Conservation (phyloP, 345 rosid genomes). For the Arabidopsis arenosa region DNA sequence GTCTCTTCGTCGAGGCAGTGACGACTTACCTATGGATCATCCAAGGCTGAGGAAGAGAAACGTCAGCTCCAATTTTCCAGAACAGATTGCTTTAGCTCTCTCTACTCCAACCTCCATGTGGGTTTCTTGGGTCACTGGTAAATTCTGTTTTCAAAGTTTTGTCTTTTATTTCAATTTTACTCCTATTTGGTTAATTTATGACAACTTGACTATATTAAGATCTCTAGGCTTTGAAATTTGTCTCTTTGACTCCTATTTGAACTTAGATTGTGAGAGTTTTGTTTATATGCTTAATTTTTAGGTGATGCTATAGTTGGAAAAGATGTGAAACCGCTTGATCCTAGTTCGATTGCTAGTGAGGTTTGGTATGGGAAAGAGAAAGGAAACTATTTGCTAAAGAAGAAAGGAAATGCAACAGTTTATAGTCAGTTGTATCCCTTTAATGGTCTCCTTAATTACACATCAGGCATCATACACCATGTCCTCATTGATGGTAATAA, state of each 20-base stretch:
- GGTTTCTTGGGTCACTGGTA: conserved; percentile 96
- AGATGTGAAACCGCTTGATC: conserved; percentile 65
- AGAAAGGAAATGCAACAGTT: conserved; percentile 59
- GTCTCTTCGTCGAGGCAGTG: conserved; percentile 78
- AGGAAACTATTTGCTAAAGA: conserved; percentile 51
- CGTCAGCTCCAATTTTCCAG: conserved; percentile 57
- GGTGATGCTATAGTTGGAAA: conserved; percentile 74
- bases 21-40: conserved; percentile 74
- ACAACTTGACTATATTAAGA: neutral
- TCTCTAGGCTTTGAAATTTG: conserved; percentile 1
- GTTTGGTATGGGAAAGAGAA: conserved; percentile 72
- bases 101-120: conserved; percentile 80
- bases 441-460: conserved; percentile 77
- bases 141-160: neutral
- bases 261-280: neutral
- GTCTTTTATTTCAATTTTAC: neutral
- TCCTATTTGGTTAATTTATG: too few relatives aligned
- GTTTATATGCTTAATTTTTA: conserved; percentile 25
- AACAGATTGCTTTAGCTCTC: conserved; percentile 77
- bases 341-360: conserved; percentile 61
- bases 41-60: conserved; percentile 70
- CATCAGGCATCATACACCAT: conserved; percentile 87
- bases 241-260: neutral
- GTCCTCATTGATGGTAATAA: conserved; percentile 67
- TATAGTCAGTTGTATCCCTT: conserved; percentile 85